A percentile compares a stretch with the other conserved stretches of the same genome.
Evolutionary conservation across 495 filamentous ascomycete species (phyloP).

Genomic region (Diplogelasinospora grovesii): DNA sequence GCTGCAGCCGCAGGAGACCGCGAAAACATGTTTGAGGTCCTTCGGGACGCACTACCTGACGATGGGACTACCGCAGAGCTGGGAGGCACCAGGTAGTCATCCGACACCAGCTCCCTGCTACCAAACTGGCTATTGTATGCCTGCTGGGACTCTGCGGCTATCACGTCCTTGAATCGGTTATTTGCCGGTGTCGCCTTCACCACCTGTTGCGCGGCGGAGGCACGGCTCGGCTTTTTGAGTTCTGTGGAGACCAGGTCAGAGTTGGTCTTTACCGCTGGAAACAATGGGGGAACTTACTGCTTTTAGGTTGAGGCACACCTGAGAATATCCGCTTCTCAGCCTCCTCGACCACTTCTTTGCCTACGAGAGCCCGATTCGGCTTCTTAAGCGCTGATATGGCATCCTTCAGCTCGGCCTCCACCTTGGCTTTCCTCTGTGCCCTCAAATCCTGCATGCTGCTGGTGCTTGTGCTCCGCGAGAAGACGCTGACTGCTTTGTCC

Average conservation of each 20-base stretch:
- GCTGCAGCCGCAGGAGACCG: not conserved
- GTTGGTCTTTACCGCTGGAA: not conserved
- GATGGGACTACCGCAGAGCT: slow-evolving; percentile 27
- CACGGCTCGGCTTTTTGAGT: slow-evolving; percentile 59
- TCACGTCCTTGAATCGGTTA: slow-evolving; percentile 43
- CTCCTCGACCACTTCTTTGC: slow-evolving; percentile 63
- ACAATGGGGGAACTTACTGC: slow-evolving; percentile 21
- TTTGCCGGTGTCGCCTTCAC: slow-evolving; percentile 73
- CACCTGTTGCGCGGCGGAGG: slow-evolving; percentile 55
- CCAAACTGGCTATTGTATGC: too few relatives aligned
- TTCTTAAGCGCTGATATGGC: slow-evolving; percentile 80
- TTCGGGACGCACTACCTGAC: slow-evolving; percentile 33
- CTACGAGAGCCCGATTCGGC: slow-evolving; percentile 76
- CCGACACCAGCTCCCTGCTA: too few relatives aligned
- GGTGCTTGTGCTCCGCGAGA: slow-evolving; percentile 17
- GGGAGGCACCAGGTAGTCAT: slow-evolving; percentile 16
- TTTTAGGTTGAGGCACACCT: slow-evolving; percentile 31
- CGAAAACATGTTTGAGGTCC: slow-evolving; percentile 20
- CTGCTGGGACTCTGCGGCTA: slow-evolving; percentile 17
- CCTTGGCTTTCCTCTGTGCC: slow-evolving; percentile 62
- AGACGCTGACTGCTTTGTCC: slow-evolving; percentile 24
- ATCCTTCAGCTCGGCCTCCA: slow-evolving; percentile 74
- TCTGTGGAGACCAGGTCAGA: slow-evolving; percentile 38
- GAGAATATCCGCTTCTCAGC: slow-evolving; percentile 52
- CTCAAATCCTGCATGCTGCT: slow-evolving; percentile 47